phyloP scores from a whole-genome alignment of 2,329 filamentous ascomycete species.

The Xylariaceae sp. region DNA sequence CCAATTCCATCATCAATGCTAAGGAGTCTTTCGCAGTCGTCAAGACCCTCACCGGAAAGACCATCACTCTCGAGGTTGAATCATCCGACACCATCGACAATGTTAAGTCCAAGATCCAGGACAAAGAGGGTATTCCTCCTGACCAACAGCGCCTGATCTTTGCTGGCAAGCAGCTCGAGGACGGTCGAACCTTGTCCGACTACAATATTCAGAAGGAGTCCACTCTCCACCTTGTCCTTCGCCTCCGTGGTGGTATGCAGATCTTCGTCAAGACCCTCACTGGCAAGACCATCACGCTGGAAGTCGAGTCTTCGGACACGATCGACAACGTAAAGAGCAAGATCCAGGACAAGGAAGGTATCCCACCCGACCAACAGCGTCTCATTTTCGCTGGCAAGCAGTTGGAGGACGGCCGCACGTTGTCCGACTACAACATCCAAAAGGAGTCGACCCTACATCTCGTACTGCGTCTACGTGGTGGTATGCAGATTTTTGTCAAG shows the following conservation, averaged over 20 bases:
- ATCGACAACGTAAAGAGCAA: constrained; percentile 94
- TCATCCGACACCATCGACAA: constrained; percentile 92
- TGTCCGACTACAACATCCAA: constrained; percentile 96
- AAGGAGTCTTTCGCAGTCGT: constrained; percentile 45
- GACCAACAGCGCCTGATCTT: constrained; percentile 97
- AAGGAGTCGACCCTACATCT: constrained; percentile 81
- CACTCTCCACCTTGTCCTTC: constrained; percentile 79
- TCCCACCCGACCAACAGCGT: constrained; percentile 91
- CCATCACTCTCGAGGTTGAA: constrained; percentile 87
- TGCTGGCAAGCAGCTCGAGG: constrained; percentile 93
- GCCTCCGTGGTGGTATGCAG: constrained; percentile 86
- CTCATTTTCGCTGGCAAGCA: constrained; percentile 94
- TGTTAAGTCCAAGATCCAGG: constrained; percentile 95
- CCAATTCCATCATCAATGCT: constrained; percentile 10
- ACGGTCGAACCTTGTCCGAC: constrained; percentile 83
- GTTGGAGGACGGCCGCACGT: constrained; percentile 83
- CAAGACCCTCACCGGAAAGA: constrained; percentile 89
- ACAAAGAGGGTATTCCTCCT: constrained; percentile 94
- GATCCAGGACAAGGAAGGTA: constrained; percentile 91
- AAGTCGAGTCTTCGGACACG: constrained; percentile 84
- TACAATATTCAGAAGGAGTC: constrained; percentile 97
- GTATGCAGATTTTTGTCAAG: constrained; percentile 74
- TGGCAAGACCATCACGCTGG: constrained; percentile 90
- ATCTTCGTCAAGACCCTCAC: constrained; percentile 85
- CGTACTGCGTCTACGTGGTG: constrained; percentile 76